phyloP scores from a whole-genome alignment of 352 stramenopile species.

The Globisporangium polare region DNA sequence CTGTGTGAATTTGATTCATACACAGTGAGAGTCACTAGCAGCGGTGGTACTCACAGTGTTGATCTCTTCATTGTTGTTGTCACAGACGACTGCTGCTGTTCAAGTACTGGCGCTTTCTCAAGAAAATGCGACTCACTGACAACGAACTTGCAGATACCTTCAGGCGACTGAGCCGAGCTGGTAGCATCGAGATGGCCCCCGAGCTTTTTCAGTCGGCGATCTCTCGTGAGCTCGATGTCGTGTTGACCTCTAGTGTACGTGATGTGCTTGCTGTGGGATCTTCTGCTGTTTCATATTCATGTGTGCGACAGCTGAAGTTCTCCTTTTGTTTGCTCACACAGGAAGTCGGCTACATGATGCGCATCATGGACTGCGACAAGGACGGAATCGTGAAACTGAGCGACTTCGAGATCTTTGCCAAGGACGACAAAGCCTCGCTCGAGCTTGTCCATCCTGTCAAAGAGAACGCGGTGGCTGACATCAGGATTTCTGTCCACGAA shows the following conservation, averaged over 20 bases:
- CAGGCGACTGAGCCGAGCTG: constrained; percentile 38
- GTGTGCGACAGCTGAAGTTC: background rate
- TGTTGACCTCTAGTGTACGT: constrained; percentile 72
- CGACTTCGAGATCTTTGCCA: constrained; percentile 71
- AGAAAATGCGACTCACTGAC: constrained; percentile 58
- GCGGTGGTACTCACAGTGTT: background rate
- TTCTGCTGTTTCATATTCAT: background rate
- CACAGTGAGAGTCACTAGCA: background rate
- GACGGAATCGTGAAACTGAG: constrained; percentile 61
- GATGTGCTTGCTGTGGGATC: background rate
- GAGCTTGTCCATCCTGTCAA: constrained; percentile 45
- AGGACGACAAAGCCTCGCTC: constrained; percentile 49
- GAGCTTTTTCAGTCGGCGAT: constrained; percentile 64
- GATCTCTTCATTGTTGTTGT: background rate
- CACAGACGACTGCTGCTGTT: constrained; percentile 64
- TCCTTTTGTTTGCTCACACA: constrained; percentile 14
- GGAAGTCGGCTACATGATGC: constrained; percentile 63
- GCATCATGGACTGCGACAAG: constrained; percentile 63
- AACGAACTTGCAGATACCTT: constrained; percentile 80
- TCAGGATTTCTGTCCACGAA: constrained; percentile 59
- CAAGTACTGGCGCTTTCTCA: constrained; percentile 66
- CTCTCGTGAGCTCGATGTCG: constrained; percentile 66
- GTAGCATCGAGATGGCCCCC: constrained; percentile 36
- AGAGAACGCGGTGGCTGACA: constrained; percentile 53
- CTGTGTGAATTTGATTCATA: background rate